Conservation (phyloP, 495 filamentous ascomycete species). For the Lophium mytilinum region DNA sequence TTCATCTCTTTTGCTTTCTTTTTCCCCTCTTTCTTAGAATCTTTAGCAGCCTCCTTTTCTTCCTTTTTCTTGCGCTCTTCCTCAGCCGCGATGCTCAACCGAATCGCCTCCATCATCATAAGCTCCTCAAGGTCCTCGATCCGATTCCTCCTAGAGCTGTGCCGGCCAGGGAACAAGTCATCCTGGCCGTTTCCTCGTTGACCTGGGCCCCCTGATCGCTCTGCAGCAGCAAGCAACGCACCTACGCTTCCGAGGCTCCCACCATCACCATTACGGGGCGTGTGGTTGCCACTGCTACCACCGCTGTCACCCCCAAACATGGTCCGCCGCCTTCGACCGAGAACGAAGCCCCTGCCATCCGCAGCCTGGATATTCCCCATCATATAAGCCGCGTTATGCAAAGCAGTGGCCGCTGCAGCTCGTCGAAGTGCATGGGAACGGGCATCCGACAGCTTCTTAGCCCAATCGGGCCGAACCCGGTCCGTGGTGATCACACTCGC, state of each 20-base stretch:
- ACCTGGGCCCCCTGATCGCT: slow-evolving; percentile 9
- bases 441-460: slow-evolving; percentile 77
- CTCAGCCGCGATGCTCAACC: slow-evolving; percentile 78
- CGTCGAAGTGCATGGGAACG: slow-evolving; percentile 74
- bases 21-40: slow-evolving; percentile 75
- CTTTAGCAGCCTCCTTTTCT: slow-evolving; percentile 72
- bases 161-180: slow-evolving; percentile 44
- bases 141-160: slow-evolving; percentile 53
- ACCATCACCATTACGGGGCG: slow-evolving; percentile 24
- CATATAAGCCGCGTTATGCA: slow-evolving; percentile 91
- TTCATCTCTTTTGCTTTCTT: slow-evolving; percentile 66
- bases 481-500: slow-evolving; percentile 86
- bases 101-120: slow-evolving; percentile 97
- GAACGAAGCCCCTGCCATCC: slow-evolving; percentile 38
- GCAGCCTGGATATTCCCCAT: slow-evolving; percentile 57
- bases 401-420: slow-evolving; percentile 85
- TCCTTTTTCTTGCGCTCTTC: slow-evolving; percentile 78
- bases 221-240: slow-evolving; percentile 21
- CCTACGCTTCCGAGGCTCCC: slow-evolving; percentile 9
- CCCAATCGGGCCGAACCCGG: slow-evolving; percentile 87
- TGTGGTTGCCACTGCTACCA: slow-evolving; percentile 31
- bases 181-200: slow-evolving; percentile 34
- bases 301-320: slow-evolving; percentile 33
- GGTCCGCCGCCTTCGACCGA: slow-evolving; percentile 32
- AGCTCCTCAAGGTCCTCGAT: slow-evolving; percentile 90